These are phyloP conservation scores for Candida ulmi DNA, from an alignment of 805 yeast genomes.

Conservation along the genomic window DNA sequence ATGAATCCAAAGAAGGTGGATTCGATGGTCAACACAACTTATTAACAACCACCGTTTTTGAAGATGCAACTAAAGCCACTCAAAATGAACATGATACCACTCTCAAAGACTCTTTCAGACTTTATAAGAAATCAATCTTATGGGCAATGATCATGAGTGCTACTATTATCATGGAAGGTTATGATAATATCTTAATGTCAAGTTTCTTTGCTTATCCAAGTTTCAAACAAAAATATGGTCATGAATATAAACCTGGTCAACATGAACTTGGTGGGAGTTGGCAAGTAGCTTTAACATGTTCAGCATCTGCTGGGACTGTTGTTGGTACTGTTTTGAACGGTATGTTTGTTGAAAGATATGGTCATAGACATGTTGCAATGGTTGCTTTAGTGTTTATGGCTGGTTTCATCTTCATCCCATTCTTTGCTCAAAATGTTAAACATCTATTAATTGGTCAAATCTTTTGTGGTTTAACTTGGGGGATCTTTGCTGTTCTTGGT, in stretches of 20 bases:
- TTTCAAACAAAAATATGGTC: slow-evolving; percentile 16
- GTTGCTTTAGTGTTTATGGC: slow-evolving; percentile 26
- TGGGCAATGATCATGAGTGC: slow-evolving; percentile 16
- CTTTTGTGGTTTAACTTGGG: slow-evolving; percentile 38
- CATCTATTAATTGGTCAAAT: slow-evolving; percentile 36
- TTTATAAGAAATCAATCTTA: slow-evolving; percentile 12
- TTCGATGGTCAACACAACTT: too few species aligned
- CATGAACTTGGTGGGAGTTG: slow-evolving; percentile 35
- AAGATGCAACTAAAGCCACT: slow-evolving; percentile 13
- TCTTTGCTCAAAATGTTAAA: slow-evolving; percentile 32
- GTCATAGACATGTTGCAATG: slow-evolving; percentile 31
- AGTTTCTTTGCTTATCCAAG: slow-evolving; percentile 20
- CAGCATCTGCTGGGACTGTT: slow-evolving; percentile 27
- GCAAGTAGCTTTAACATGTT: slow-evolving; percentile 37
- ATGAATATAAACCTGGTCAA: slow-evolving; percentile 20
- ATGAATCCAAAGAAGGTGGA: too few species aligned
- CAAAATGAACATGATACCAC: slow-evolving; percentile 14
- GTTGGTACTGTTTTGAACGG: slow-evolving; percentile 24
- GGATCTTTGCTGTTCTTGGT: slow-evolving; percentile 31
- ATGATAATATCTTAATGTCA: slow-evolving; percentile 15
- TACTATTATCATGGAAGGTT: slow-evolving; percentile 22
- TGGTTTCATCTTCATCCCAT: slow-evolving; percentile 34
- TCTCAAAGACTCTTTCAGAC: slow-evolving; percentile 13
- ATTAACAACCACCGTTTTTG: slow-evolving; percentile 5
- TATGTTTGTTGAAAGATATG: slow-evolving; percentile 28